These are phyloP conservation scores for Globisporangium splendens DNA, from an alignment of 352 stramenopile species.

Conservation along the genomic window DNA sequence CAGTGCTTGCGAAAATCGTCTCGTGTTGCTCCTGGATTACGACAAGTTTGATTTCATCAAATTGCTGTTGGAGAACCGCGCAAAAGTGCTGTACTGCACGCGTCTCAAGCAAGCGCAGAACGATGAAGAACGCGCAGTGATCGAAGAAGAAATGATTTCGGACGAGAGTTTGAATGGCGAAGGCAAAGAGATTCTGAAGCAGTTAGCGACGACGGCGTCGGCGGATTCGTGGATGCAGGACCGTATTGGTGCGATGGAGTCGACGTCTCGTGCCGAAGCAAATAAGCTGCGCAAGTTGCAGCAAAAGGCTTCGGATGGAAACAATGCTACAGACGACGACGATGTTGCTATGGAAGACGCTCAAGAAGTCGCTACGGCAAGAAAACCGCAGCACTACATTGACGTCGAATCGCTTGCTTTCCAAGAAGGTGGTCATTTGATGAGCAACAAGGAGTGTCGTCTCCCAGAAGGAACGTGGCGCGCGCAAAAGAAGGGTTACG, in stretches of 20 bases:
- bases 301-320: conserved; percentile 24
- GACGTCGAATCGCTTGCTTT: conserved; percentile 96
- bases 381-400: conserved; percentile 85
- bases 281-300: conserved; percentile 81
- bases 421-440: conserved; percentile 93
- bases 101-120: conserved; percentile 95
- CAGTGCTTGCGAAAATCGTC: conserved; percentile 94
- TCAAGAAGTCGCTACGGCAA: conserved; percentile 18
- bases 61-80: conserved; percentile 94
- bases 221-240: conserved; percentile 95
- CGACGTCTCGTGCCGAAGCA: conserved; percentile 74
- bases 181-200: conserved; percentile 88
- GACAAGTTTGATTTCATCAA: conserved; percentile 99
- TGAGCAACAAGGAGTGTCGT: conserved; percentile 97
- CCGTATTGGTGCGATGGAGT: conserved; percentile 84
- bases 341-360: conserved; percentile 55
- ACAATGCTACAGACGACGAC: conserved; percentile 30
- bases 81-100: conserved; percentile 96
- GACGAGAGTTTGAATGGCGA: conserved; percentile 86
- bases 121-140: conserved; percentile 85
- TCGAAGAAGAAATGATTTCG: conserved; percentile 89
- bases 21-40: conserved; percentile 97
- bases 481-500: conserved; percentile 96
- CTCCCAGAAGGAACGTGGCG: conserved; percentile 96
- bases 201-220: conserved; percentile 85